Base-by-base conservation (phyloP, 169 alveolate species). In the Plasmodium coatneyi region DNA sequence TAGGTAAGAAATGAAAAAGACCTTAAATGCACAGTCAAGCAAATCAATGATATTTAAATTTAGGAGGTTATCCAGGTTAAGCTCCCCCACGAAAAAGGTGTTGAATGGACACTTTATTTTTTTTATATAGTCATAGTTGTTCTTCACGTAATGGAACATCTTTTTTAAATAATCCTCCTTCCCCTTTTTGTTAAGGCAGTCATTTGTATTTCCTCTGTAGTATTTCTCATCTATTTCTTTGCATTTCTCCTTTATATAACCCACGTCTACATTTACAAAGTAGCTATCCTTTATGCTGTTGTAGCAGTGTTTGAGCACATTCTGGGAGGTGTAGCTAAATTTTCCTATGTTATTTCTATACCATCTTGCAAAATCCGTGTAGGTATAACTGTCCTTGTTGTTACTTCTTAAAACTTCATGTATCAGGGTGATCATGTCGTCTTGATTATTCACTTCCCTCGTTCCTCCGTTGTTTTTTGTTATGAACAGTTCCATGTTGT, bases 31-130 rank as follows among this genome's bases (percentile, higher is more conserved):
- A 87, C 87, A 78, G 32, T 87, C 93, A 4, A 87, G 72, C 32
- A 87, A 49, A 78, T 87, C 93, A 41, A 87, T 28, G 19, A 76
- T 87, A 32, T 71, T 87, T 36, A 87, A 28, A 87, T 87, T 87
- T 60, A 87, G 70, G 39, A 87, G 81, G 28, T 87, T 87, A 9
- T 87, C 93, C 5, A 87, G 54, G 16, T 76, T 87, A 12, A 87
- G 71, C 66, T 87, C 93, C 2, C 93, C 93, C 28, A 87, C 93
- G 72, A 87, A 87, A 22, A 87, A 76, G 30, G 93, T 87, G 52
- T 87, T 87, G 34, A 87, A 87, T 56, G 93, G 93, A 19, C 93
- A 54, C 22, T 87, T 87, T 5, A 79, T 79, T 49, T 87, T 80
- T 56, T 87, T 87, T 78, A 87, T 87, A 56, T 87, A 41, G 49